phyloP scores from a whole-genome alignment of 768 basidiomycete species.

The Hemileccinum rubropunctum region DNA sequence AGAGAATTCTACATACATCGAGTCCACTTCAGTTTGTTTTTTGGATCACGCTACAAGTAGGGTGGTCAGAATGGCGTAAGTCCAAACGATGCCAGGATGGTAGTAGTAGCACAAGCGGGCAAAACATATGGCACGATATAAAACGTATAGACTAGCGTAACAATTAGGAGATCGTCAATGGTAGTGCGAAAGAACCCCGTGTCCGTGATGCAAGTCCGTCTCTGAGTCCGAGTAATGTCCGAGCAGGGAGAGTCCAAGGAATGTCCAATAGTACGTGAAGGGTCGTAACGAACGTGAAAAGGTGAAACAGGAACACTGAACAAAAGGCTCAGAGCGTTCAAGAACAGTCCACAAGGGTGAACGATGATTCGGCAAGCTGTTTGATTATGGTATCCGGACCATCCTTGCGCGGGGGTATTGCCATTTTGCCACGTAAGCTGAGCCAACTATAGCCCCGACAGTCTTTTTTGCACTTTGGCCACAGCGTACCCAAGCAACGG shows the following conservation, averaged over 20 bases:
- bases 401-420: neutral
- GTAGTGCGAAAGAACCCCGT: constrained; percentile 11
- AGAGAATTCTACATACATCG: constrained; percentile 59
- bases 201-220: constrained; percentile 25
- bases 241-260: constrained; percentile 16
- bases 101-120: constrained; percentile 5
- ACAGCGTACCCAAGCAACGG: constrained; percentile 47
- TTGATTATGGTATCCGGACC: neutral
- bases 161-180: constrained; percentile 21
- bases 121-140: constrained; percentile 15
- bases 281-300: constrained; percentile 26
- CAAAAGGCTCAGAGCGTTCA: constrained; percentile 1
- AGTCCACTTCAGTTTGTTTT: constrained; percentile 79
- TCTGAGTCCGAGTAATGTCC: constrained; percentile 25
- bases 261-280: constrained; percentile 21
- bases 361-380: neutral
- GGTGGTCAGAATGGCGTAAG: constrained; percentile 10
- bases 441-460: constrained; percentile 26
- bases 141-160: constrained; percentile 28
- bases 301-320: constrained; percentile 9
- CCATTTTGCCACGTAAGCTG: constrained; percentile 2
- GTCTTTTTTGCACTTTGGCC: constrained; percentile 31
- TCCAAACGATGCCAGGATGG: constrained; percentile 4
- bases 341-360: constrained; percentile 12
- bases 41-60: constrained; percentile 20